Evolutionary conservation across 169 alveolate genomes (phyloP).

Genomic region (Plasmodium blacklocki): DNA sequence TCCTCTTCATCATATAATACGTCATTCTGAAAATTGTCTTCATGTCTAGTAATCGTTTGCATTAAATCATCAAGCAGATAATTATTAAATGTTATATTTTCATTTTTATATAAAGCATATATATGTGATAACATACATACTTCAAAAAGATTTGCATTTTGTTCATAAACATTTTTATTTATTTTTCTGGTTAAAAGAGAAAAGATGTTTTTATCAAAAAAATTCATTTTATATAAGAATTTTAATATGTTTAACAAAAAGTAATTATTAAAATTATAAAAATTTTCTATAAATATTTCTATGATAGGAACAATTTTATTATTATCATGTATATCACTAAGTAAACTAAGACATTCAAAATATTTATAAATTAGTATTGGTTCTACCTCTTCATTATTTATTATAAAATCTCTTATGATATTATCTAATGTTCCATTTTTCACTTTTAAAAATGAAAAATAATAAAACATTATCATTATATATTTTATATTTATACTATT

Average conservation of each 20-base stretch:
- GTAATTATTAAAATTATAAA: conserved; percentile 42
- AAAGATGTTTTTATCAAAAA: conserved; percentile 29
- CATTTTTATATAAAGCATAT: conserved; percentile 56
- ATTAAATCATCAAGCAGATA: conserved; percentile 51
- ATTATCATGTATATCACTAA: conserved; percentile 20
- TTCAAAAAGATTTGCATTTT: conserved; percentile 59
- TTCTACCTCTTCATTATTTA: conserved; percentile 19
- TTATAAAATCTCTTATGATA: conserved; percentile 27
- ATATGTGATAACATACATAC: conserved; percentile 48
- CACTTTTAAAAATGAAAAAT: conserved; percentile 54
- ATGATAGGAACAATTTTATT: conserved; percentile 30
- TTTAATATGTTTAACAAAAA: conserved; percentile 36
- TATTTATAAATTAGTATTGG: conserved; percentile 64
- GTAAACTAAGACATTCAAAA: conserved; percentile 40
- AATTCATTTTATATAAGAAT: conserved; percentile 33
- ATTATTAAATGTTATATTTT: conserved; percentile 58
- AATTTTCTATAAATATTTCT: conserved; percentile 34
- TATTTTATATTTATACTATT: conserved; percentile 25
- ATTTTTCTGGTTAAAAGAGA: conserved; percentile 43
- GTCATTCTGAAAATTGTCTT: conserved; percentile 45
- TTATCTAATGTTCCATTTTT: conserved; percentile 39
- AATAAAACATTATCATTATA: conserved; percentile 41
- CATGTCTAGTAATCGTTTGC: conserved; percentile 29
- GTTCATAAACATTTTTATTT: conserved; percentile 51
- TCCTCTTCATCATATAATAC: not conserved